Conservation (phyloP, 2,329 filamentous ascomycete species). For the Lizonia empirigonia region DNA sequence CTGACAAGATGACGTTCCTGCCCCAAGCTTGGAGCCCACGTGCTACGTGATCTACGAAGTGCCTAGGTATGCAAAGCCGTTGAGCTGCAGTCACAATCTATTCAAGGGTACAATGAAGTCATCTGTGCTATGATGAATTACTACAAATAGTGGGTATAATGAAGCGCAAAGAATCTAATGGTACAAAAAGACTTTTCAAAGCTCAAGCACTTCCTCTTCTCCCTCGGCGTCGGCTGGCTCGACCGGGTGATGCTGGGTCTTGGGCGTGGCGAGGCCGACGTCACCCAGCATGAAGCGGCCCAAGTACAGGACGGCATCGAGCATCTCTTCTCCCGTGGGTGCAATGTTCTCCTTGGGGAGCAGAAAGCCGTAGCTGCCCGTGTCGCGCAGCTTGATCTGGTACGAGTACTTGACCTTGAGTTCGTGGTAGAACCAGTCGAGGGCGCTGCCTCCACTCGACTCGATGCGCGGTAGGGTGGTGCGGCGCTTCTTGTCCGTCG, state of each 20-base stretch:
- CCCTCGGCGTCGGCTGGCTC: neutral
- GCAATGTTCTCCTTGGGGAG: conserved; percentile 85
- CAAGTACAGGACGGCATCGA: conserved; percentile 82
- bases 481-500: conserved; percentile 36
- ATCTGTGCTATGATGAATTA: too few species aligned
- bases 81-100: neutral
- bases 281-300: conserved; percentile 73
- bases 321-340: conserved; percentile 85
- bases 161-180: neutral
- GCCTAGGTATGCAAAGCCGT: conserved; percentile 13
- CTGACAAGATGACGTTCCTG: conserved; percentile 20
- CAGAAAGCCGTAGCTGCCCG: conserved; percentile 91
- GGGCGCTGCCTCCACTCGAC: conserved; percentile 78
- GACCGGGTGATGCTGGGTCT: conserved; percentile 2
- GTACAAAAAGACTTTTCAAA: conserved; percentile 1
- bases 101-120: too few species aligned
- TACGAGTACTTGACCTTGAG: conserved; percentile 82
- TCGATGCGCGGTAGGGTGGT: conserved; percentile 64
- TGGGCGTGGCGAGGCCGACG: conserved; percentile 37
- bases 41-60: too few species aligned
- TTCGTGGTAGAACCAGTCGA: conserved; percentile 96
- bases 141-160: conserved; percentile 13
- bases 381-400: conserved; percentile 92
- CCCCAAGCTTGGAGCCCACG: conserved; percentile 19
- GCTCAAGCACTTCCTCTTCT: conserved; percentile 1